Percentiles rank a stretch among this genome's conserved stretches.
These are phyloP conservation scores for Penicillium mononematosum DNA, from an alignment of 495 filamentous ascomycete species.

Conservation along the genomic window DNA sequence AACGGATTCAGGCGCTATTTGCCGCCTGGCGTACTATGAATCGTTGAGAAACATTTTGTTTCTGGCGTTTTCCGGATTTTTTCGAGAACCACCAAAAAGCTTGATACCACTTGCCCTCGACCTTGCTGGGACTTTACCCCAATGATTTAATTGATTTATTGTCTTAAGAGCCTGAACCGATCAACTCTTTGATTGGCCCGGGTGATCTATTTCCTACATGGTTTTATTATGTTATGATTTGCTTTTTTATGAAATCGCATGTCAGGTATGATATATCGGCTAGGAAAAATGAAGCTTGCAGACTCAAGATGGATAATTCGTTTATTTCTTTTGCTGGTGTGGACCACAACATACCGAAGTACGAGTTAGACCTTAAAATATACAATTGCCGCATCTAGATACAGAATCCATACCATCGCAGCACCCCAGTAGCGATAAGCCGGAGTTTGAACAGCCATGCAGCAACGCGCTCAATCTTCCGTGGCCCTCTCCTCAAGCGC, in stretches of 20 bases:
- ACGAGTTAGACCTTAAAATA: background rate
- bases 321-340: background rate
- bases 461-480: constrained; percentile 24
- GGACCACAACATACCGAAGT: background rate
- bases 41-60: background rate
- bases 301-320: background rate
- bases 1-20: constrained; percentile 5
- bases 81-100: constrained; percentile 2
- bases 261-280: background rate
- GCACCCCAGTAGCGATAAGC: background rate
- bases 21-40: constrained; percentile 10
- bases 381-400: background rate
- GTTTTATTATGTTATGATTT: background rate
- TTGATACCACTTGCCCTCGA: constrained; percentile 12
- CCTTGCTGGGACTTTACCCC: background rate
- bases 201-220: background rate
- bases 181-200: background rate
- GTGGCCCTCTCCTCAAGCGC: constrained; percentile 42
- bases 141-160: background rate
- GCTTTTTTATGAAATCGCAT: background rate
- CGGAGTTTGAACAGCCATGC: too few relatives aligned
- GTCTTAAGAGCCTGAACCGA: background rate
- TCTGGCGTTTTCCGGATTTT: constrained; percentile 2
- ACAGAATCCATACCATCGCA: background rate
- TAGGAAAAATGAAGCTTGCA: background rate